Evolutionary conservation across 176 grass and related monocot species (phyloP).

Genomic region (Hyparrhenia diplandra): DNA sequence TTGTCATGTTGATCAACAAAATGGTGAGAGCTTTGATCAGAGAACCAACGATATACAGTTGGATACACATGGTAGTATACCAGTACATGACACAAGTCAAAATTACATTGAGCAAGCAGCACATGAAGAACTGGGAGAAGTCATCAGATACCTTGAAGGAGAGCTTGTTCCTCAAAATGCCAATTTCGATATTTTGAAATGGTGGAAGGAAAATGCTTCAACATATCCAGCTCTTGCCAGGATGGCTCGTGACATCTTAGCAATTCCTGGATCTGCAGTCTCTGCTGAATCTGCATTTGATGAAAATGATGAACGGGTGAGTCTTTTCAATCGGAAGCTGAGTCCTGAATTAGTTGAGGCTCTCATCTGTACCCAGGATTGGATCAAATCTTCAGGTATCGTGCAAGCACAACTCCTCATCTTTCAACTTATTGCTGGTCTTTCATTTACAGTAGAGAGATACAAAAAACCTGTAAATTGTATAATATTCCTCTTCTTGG

Average conservation of each 20-base stretch:
- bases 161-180: neutral
- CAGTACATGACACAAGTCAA: neutral
- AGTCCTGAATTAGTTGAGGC: slow-evolving; percentile 1
- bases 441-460: neutral
- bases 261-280: neutral
- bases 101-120: neutral
- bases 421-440: neutral
- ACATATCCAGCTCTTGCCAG: slow-evolving; percentile 13
- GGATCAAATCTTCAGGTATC: slow-evolving; percentile 9
- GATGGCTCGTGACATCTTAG: slow-evolving; percentile 16
- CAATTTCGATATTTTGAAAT: slow-evolving; percentile 19
- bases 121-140: neutral
- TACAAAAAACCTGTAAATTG: neutral
- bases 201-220: slow-evolving; percentile 14
- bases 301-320: neutral
- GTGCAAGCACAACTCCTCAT: neutral
- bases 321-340: neutral
- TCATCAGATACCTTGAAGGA: slow-evolving; percentile 6
- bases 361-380: slow-evolving; percentile 17
- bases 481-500: neutral
- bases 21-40: neutral
- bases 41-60: too few species aligned
- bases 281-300: slow-evolving; percentile 15
- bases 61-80: neutral
- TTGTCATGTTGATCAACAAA: neutral